Evolutionary conservation across 192 early-diverging fungal species (phyloP).

Genomic region (Coemansia sp.): DNA sequence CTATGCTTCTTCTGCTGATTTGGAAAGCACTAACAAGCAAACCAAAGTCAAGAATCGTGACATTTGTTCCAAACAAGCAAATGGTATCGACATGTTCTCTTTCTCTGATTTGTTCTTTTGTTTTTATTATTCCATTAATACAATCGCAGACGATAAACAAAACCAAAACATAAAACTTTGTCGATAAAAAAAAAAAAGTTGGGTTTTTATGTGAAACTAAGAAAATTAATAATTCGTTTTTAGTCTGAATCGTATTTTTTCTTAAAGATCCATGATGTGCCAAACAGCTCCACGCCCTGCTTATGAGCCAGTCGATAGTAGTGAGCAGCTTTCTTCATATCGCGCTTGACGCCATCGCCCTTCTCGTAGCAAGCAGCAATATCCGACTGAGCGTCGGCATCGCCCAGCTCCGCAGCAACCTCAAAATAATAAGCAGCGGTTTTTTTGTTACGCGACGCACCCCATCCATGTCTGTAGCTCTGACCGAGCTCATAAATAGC

Average conservation of each 20-base stretch:
- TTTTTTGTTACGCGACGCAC: conserved; percentile 68
- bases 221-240: too few relatives aligned
- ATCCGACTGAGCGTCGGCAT: conserved; percentile 76
- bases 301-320: conserved; percentile 76
- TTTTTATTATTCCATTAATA: background rate
- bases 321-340: conserved; percentile 71
- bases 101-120: background rate
- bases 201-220: background rate
- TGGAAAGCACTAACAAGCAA: background rate
- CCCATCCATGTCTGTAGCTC: conserved; percentile 81
- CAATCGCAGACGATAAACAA: background rate
- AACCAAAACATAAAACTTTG: too few relatives aligned
- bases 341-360: conserved; percentile 75
- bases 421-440: conserved; percentile 80
- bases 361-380: conserved; percentile 73
- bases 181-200: background rate
- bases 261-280: conserved; percentile 84
- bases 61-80: background rate
- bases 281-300: conserved; percentile 71
- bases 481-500: conserved; percentile 79
- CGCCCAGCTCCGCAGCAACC: conserved; percentile 76
- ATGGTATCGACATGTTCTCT: background rate
- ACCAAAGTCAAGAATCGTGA: background rate
- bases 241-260: conserved; percentile 68
- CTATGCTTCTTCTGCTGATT: background rate